Percentiles rank a stretch among this genome's conserved stretches.
These are phyloP conservation scores for Diaporthe ampelina DNA, from an alignment of 2,329 filamentous ascomycete species.

Conservation along the genomic window DNA sequence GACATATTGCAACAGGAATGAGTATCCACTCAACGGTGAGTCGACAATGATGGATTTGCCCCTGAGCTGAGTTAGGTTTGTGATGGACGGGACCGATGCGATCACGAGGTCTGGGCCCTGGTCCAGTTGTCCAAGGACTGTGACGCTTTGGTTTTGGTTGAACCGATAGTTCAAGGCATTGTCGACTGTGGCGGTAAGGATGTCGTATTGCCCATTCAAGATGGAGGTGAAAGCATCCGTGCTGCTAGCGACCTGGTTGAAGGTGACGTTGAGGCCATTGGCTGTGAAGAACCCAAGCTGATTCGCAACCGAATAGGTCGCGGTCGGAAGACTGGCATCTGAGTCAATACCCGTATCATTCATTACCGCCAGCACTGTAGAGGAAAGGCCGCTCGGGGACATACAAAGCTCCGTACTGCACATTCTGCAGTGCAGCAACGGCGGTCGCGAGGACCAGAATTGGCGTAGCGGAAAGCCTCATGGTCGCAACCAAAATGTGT, in stretches of 20 bases:
- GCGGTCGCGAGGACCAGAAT: slow-evolving; percentile 5
- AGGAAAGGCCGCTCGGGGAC: slow-evolving; percentile 12
- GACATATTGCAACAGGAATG: slow-evolving; percentile 44
- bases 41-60: slow-evolving; percentile 50
- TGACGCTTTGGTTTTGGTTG: slow-evolving; percentile 47
- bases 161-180: slow-evolving; percentile 50
- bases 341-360: not conserved
- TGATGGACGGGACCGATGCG: slow-evolving; percentile 47
- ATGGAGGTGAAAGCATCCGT: slow-evolving; percentile 45
- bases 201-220: slow-evolving; percentile 47
- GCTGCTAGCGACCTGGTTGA: slow-evolving; percentile 49
- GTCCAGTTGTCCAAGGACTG: slow-evolving; percentile 50
- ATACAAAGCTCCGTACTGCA: slow-evolving; percentile 44
- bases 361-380: no score
- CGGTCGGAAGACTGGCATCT: slow-evolving; percentile 41
- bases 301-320: slow-evolving; percentile 50
- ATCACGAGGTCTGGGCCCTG: slow-evolving; percentile 50
- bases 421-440: slow-evolving; percentile 22
- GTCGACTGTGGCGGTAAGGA: slow-evolving; percentile 49
- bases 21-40: slow-evolving; percentile 48
- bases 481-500: slow-evolving; percentile 19
- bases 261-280: slow-evolving; percentile 47
- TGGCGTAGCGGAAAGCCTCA: slow-evolving; percentile 22
- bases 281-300: slow-evolving; percentile 49
- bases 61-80: slow-evolving; percentile 44